Conservation (phyloP, 495 filamentous ascomycete species). For the Bryoglossum gracile region DNA sequence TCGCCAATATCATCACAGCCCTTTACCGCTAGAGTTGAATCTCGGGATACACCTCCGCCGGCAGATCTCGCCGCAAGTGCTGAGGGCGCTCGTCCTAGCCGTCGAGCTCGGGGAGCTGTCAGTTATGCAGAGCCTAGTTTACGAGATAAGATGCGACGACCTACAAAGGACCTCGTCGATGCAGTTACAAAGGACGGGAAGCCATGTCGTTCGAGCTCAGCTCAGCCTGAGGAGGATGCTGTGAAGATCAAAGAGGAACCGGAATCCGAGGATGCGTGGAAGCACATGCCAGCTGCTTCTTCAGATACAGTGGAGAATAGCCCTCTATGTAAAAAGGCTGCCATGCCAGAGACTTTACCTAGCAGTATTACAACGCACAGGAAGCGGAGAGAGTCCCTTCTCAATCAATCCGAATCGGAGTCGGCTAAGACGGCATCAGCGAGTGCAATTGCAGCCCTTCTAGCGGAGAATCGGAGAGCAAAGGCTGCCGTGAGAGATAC, state of each 20-base stretch:
- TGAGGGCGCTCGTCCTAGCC: conserved; percentile 39
- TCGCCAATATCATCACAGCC: conserved; percentile 31
- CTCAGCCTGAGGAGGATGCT: conserved; percentile 15
- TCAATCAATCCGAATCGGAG: conserved; percentile 13
- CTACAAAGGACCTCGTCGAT: conserved; percentile 65
- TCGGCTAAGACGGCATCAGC: conserved; percentile 4
- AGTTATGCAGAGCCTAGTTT: conserved; percentile 86
- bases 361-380: conserved; percentile 23
- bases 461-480: conserved; percentile 21
- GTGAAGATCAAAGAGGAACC: conserved; percentile 21
- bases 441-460: conserved; percentile 18
- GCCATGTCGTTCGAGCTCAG: not conserved
- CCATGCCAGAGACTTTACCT: conserved; percentile 10
- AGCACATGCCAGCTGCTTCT: conserved; percentile 19
- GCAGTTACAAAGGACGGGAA: conserved; percentile 52
- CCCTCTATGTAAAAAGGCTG: conserved; percentile 19
- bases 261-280: conserved; percentile 23
- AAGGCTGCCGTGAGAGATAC: conserved; percentile 18
- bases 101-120: conserved; percentile 58
- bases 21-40: conserved; percentile 27
- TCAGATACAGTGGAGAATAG: conserved; percentile 22
- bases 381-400: conserved; percentile 20
- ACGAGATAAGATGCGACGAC: conserved; percentile 79
- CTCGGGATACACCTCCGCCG: conserved; percentile 27
- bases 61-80: conserved; percentile 12